phyloP scores from a whole-genome alignment of 2,329 filamentous ascomycete genomes.

The Fusarium anthophilum region DNA sequence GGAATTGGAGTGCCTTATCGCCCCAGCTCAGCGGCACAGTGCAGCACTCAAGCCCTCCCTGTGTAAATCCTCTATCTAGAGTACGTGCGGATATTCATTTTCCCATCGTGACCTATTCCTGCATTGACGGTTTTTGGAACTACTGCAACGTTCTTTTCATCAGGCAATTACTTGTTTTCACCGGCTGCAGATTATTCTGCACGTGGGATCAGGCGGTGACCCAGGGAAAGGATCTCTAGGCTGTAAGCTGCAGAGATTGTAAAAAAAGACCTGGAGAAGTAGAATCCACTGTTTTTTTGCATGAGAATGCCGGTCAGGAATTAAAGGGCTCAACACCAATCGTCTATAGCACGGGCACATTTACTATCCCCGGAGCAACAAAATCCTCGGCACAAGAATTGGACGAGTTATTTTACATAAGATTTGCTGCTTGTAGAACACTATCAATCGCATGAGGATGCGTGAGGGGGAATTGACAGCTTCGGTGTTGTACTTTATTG shows the following conservation, averaged over 20 bases:
- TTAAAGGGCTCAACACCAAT: conserved; percentile 20
- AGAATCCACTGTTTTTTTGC: background rate
- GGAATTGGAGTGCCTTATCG: conserved; percentile 37
- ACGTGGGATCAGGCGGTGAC: conserved; percentile 34
- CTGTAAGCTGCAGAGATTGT: background rate
- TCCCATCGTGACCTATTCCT: conserved; percentile 12
- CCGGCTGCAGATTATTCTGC: conserved; percentile 33
- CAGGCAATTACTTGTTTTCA: conserved; percentile 31
- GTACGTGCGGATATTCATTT: conserved; percentile 18
- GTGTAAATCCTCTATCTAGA: conserved; percentile 19
- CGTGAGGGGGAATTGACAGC: background rate
- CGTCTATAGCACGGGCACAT: conserved; percentile 29
- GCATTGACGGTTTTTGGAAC: conserved; percentile 2
- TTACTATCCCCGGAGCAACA: conserved; percentile 6
- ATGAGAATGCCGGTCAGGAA: background rate
- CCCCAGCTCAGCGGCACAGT: conserved; percentile 33
- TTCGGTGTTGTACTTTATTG: background rate
- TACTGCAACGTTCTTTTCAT: conserved; percentile 30
- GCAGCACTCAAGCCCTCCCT: background rate
- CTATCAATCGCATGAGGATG: background rate
- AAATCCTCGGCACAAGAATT: background rate
- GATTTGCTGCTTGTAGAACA: background rate
- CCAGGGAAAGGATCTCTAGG: conserved; percentile 13
- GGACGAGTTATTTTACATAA: conserved; percentile 2
- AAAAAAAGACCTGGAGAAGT: background rate